Evolutionary conservation across 228 moss, liverwort and hornwort species (phyloP), one percentile per base, ranked within the genome.

Genomic region (Sphagnum fallax): DNA sequence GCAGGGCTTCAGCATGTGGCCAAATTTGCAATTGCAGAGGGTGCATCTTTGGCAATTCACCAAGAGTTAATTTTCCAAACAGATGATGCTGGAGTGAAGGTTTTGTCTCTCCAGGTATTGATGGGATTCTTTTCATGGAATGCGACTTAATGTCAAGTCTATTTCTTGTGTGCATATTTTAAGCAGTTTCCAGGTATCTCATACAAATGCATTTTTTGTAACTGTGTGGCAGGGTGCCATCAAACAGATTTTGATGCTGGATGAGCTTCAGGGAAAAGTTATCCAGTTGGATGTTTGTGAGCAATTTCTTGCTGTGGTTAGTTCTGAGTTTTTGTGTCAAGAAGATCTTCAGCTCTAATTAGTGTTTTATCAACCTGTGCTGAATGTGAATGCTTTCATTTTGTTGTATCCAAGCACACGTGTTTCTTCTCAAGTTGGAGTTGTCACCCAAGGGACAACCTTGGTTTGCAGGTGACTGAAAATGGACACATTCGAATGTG

Each of bases 281-380:
- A 50, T 80, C 59, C 83, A 75, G 48, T 72, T 98, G 64, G 90
- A 93, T 61, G 87, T 89, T 47, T 84, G 78, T 70, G 78, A 67
- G 57, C 84, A 90, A 4, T 84, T 79, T 65, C 78, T 93, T 16
- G 85, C 82, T 47, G 68, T 88, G 63, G 90, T 92, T 66, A 81
- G 80, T 50, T 62, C 60, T 51, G 77, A 72, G 72, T 52, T 16
- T 60, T 60, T 62, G 2, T 32, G 32, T 32, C 32, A 32, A 32
- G 32, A 32, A 32, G 32, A 32, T 2, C 32, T 32, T 32, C 32
- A 32, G 32, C 32, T 32, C 32, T 32, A 3, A 32, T 32, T 32
- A 32, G 32, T 0, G 32, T 32, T 32, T 32, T 2, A 32, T 32
- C 32, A 32, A 47, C 5, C 65, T 12, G 32, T 12, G 50, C 59